These are phyloP conservation scores for Ascochyta fabae DNA, from an alignment of 2,329 filamentous ascomycete genomes.

Conservation along the genomic window DNA sequence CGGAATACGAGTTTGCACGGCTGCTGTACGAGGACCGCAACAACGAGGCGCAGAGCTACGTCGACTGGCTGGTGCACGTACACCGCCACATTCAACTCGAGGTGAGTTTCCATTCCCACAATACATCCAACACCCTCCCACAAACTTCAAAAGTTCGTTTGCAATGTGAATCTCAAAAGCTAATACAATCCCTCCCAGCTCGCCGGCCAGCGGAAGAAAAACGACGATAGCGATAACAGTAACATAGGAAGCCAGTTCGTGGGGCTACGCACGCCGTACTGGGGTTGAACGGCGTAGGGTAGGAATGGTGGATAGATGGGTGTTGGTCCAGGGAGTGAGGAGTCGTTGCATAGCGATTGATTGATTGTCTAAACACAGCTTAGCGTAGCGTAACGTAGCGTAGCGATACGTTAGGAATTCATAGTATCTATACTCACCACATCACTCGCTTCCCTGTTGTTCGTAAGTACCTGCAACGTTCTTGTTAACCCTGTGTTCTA, in stretches of 20 bases:
- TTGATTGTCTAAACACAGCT: too few relatives aligned
- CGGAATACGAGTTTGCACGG: constrained; percentile 94
- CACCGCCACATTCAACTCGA: constrained; percentile 94
- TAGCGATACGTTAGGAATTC: too few relatives aligned
- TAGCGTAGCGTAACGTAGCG: too few relatives aligned
- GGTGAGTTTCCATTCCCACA: constrained; percentile 35
- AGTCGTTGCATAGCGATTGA: background rate
- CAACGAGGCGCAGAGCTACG: constrained; percentile 96
- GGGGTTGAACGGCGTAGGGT: constrained; percentile 34
- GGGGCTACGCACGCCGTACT: constrained; percentile 50
- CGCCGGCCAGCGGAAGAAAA: constrained; percentile 71
- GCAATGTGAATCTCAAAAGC: constrained; percentile 16
- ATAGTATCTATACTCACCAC: too few relatives aligned
- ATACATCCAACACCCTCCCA: too few relatives aligned
- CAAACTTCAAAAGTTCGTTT: background rate
- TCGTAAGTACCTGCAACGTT: too few relatives aligned
- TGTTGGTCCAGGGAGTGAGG: background rate
- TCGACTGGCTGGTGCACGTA: constrained; percentile 96
- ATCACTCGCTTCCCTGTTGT: too few relatives aligned
- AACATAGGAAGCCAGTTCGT: constrained; percentile 43
- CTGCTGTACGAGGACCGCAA: constrained; percentile 93
- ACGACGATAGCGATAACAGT: constrained; percentile 60
- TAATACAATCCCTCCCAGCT: constrained; percentile 46
- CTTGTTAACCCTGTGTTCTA: too few relatives aligned
- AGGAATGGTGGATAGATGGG: background rate